Evolutionary conservation across 1,284 basidiomycete species (phyloP).

Genomic region (Cutaneotrichosporon dermatis): DNA sequence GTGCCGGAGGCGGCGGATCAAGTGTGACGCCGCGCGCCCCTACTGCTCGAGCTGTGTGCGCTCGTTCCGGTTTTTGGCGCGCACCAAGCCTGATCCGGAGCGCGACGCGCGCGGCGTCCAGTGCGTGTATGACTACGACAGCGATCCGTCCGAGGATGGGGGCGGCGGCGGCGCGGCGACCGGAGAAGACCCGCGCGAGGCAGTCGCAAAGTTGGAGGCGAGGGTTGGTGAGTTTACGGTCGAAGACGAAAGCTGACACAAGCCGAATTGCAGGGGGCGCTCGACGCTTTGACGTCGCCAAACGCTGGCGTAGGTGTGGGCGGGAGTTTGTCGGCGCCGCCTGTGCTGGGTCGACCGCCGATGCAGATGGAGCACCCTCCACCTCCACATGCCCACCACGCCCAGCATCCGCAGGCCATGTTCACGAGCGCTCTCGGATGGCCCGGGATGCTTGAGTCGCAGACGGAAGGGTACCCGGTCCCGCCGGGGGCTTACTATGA

Average conservation of each 20-base stretch:
- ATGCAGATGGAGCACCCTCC: not conserved
- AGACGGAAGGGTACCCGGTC: not conserved
- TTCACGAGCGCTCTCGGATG: no score
- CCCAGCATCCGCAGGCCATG: no score
- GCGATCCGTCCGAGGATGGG: not conserved
- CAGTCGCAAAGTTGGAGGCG: constrained; percentile 30
- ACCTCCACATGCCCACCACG: no score
- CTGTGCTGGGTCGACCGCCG: not conserved
- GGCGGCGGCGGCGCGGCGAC: not conserved
- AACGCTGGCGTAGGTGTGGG: no score
- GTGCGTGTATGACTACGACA: constrained; percentile 31
- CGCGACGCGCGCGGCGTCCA: constrained; percentile 35
- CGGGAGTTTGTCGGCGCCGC: not conserved
- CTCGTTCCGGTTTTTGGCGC: constrained; percentile 19
- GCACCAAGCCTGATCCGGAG: constrained; percentile 33
- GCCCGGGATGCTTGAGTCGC: no score
- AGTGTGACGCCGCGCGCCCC: constrained; percentile 20
- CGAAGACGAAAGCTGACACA: constrained; percentile 4
- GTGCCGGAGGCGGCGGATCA: constrained; percentile 21
- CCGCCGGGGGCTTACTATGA: not conserved
- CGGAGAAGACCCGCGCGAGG: constrained; percentile 7
- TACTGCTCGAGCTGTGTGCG: constrained; percentile 21
- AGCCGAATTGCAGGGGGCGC: constrained; percentile 22
- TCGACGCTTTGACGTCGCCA: not conserved
- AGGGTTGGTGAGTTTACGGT: constrained; percentile 29